A percentile compares a stretch with the other conserved stretches of the same genome.
Conservation (phyloP, 768 basidiomycete species). For the Psilocybe tampanensis region DNA sequence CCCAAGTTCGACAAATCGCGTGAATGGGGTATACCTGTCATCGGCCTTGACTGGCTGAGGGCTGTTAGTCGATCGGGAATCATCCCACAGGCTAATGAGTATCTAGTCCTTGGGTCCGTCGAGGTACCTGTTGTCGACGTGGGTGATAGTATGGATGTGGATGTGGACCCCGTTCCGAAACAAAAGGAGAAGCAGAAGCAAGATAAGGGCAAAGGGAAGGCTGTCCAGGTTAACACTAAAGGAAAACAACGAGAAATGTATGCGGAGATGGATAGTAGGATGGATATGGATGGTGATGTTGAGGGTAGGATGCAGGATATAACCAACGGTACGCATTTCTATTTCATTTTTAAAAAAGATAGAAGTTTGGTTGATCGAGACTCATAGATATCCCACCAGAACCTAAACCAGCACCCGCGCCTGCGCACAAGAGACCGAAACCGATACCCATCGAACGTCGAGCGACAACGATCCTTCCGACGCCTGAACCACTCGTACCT, state of each 20-base stretch:
- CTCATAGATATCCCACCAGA: conserved; percentile 8
- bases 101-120: conserved; percentile 28
- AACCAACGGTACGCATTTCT: conserved; percentile 41
- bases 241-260: no score
- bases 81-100: conserved; percentile 39
- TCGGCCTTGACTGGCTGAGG: conserved; percentile 71
- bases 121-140: conserved; percentile 6
- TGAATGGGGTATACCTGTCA: conserved; percentile 79
- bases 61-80: conserved; percentile 55
- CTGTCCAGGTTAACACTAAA: no score
- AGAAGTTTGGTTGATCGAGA: background rate
- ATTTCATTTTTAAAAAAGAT: no score
- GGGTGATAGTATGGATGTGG: conserved; percentile 9
- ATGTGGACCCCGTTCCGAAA: no score
- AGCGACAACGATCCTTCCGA: conserved; percentile 17
- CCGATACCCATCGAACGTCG: conserved; percentile 18
- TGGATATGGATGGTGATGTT: conserved; percentile 23
- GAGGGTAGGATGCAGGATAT: conserved; percentile 41
- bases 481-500: conserved; percentile 13
- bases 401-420: background rate
- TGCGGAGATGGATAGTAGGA: conserved; percentile 5
- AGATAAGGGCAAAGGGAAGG: conserved; percentile 31
- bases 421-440: conserved; percentile 3
- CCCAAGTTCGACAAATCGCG: conserved; percentile 77
- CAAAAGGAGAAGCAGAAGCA: no score